Conservation (phyloP, 805 yeast genomes). For the Wickerhamomyces tratensis region DNA sequence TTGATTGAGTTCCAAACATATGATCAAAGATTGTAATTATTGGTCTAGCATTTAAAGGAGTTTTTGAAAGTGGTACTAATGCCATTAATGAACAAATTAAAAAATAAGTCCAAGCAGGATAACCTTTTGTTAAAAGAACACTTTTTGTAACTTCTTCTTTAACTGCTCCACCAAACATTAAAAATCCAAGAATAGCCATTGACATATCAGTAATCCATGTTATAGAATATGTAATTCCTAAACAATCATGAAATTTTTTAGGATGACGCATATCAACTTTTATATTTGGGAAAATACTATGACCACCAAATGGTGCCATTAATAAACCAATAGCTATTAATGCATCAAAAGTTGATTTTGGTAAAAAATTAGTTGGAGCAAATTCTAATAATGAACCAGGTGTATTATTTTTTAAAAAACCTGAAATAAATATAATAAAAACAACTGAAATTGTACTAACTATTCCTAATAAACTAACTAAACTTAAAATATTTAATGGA, state of each 20-base stretch:
- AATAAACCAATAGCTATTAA: constrained; percentile 57
- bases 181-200: constrained; percentile 58
- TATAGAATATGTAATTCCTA: constrained; percentile 48
- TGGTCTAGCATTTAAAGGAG: constrained; percentile 79
- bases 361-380: constrained; percentile 62
- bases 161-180: constrained; percentile 73
- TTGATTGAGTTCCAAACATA: constrained; percentile 27
- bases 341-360: constrained; percentile 38
- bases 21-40: constrained; percentile 62
- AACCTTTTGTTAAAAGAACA: constrained; percentile 53
- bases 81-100: constrained; percentile 63
- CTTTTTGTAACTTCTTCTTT: constrained; percentile 73
- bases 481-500: constrained; percentile 65
- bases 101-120: constrained; percentile 52
- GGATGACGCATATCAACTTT: constrained; percentile 68
- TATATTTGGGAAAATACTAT: constrained; percentile 69
- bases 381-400: constrained; percentile 71
- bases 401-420: constrained; percentile 43
- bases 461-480: constrained; percentile 64
- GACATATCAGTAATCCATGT: constrained; percentile 50
- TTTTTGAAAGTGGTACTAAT: constrained; percentile 74
- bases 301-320: constrained; percentile 83
- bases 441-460: constrained; percentile 60
- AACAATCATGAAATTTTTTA: constrained; percentile 39
- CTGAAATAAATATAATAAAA: constrained; percentile 46